Evolutionary conservation across 164 flowering plant species (phyloP), one percentile per base, ranked within the genome.

Genomic region (Dillenia turbinata): DNA sequence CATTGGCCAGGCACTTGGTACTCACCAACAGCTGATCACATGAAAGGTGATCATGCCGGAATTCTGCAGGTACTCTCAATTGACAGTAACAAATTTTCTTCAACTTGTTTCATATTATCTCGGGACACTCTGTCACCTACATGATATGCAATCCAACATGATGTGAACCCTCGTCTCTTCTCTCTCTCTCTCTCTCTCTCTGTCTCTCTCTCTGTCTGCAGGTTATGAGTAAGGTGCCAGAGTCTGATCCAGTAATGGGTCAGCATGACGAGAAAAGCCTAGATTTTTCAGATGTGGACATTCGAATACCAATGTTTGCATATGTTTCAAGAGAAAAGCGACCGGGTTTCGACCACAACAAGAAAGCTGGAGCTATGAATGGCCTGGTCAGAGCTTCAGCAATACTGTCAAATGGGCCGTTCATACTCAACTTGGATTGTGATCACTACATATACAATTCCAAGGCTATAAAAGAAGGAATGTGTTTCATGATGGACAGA

Each of bases 1-100:
- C 91, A 87, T 33, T 89, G 96, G 96, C 96, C 96, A 0, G 96
- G 96, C 1, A 83, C 91, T 0, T 89, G 96, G 96, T 61, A 62
- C n/a, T 44, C 33, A 10, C 73, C 91, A 0, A 19, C 73, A 0
- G 62, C 82, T 8, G 93, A 89, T 54, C 96, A 89, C 63, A 13
- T 75, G 19, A 84, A 78, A 63, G 88, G 93, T 2, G 96, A 89
- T 67, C 96, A 89, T 57, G 91, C 96, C 9, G 93, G 96, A 7
- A 89, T 89, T 26, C 60, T 89, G 22, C 90, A 85, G 83, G 86
- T 84, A 53, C 2, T 8, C 14, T 15, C 4, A 24, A 26, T 5
- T 26, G 40, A 33, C 40, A 33, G 40, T 4, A 33, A 33, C 40
- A 33, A 33, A 33, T 33, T 33, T 33, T 33, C 40, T 33, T 33